Percentiles rank a stretch among this genome's conserved stretches.
These are phyloP conservation scores for Linaria vulgaris DNA, from an alignment of 257 asterid species.

Conservation along the genomic window DNA sequence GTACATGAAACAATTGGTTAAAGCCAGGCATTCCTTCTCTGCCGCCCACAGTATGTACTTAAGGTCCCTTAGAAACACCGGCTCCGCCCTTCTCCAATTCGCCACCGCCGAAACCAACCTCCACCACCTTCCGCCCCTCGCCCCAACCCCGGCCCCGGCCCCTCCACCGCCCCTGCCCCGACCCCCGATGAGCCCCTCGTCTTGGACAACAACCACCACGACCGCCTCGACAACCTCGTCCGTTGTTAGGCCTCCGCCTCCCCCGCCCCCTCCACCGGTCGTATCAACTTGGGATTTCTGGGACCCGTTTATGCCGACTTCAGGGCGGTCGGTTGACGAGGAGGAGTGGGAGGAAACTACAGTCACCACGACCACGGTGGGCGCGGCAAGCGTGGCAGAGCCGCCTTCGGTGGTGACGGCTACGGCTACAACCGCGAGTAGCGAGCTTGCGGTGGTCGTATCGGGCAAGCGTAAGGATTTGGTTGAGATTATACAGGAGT, in stretches of 20 bases:
- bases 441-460: constrained; percentile 79
- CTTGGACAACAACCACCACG: constrained; percentile 53
- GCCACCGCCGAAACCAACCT: constrained; percentile 78
- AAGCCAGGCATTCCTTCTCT: constrained; percentile 80
- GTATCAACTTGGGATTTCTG: constrained; percentile 87
- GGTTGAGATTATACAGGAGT: constrained; percentile 72
- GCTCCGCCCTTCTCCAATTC: constrained; percentile 79
- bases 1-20: constrained; percentile 90
- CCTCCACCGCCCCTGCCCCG: constrained; percentile 46
- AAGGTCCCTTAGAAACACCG: constrained; percentile 75
- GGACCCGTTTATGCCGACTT: constrained; percentile 84
- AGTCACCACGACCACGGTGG: constrained; percentile 34
- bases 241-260: constrained; percentile 62
- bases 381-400: constrained; percentile 54
- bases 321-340: constrained; percentile 62
- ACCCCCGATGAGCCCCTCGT: constrained; percentile 63
- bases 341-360: constrained; percentile 81
- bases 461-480: constrained; percentile 80
- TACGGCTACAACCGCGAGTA: constrained; percentile 46
- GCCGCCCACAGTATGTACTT: constrained; percentile 83
- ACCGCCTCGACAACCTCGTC: constrained; percentile 53
- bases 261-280: constrained; percentile 62
- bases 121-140: constrained; percentile 50
- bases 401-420: constrained; percentile 64
- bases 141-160: constrained; percentile 23